Percentiles rank a stretch among this genome's conserved stretches.
Conservation (phyloP, 2,329 filamentous ascomycete genomes). For the Didymella glomerata region DNA sequence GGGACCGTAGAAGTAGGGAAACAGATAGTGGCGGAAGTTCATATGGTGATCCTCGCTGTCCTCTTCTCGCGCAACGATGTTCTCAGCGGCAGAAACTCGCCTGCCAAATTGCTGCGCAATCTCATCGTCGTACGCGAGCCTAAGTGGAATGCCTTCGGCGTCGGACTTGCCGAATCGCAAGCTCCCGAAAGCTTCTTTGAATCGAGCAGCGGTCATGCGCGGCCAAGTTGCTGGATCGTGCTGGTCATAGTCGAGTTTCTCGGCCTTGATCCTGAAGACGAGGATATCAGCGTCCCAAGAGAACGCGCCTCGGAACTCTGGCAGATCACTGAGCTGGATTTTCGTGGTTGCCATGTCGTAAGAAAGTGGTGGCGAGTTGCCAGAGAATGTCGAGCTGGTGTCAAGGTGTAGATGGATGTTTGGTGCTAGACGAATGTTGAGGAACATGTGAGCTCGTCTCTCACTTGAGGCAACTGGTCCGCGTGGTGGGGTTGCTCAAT, state of each 20-base stretch:
- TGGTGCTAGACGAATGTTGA: too few relatives aligned
- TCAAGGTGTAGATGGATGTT: not conserved
- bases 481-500: too few relatives aligned
- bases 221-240: not conserved
- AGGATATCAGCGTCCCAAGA: not conserved
- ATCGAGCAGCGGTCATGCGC: not conserved
- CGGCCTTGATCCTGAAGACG: not conserved
- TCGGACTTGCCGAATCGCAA: too few relatives aligned
- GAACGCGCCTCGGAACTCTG: not conserved
- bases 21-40: too few relatives aligned
- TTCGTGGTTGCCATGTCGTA: not conserved
- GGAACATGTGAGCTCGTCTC: too few relatives aligned
- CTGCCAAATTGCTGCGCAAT: too few relatives aligned
- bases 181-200: not conserved
- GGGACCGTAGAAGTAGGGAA: too few relatives aligned
- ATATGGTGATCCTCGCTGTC: rapidly evolving
- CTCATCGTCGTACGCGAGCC: too few relatives aligned
- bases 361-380: not conserved
- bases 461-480: too few relatives aligned
- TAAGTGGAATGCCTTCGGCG: too few relatives aligned
- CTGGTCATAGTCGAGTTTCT: not conserved
- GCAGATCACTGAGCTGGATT: not conserved
- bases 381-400: not conserved
- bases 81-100: too few relatives aligned
- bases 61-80: too few relatives aligned